A percentile compares a stretch with the other conserved stretches of the same genome.
Evolutionary conservation across 352 stramenopile species (phyloP).

Genomic region (Saprolegnia parasitica): DNA sequence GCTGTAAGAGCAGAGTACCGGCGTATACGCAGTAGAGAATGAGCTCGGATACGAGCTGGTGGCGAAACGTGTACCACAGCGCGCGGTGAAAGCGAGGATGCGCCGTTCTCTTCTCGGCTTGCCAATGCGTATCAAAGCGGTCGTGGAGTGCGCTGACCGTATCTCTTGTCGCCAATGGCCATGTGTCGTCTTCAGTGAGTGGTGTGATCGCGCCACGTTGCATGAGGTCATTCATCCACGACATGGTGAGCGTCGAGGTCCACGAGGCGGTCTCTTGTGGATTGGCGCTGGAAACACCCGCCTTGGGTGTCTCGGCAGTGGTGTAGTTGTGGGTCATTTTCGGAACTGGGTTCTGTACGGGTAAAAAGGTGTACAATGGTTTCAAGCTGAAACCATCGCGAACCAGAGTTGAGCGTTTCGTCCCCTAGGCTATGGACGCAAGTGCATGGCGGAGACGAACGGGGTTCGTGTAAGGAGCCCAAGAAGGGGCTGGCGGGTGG

Average conservation of each 20-base stretch:
- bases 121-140: constrained; percentile 43
- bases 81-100: constrained; percentile 38
- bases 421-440: no score
- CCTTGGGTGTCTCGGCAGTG: neutral
- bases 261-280: constrained; percentile 38
- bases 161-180: constrained; percentile 39
- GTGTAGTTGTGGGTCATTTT: no score
- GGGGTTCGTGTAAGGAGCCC: no score
- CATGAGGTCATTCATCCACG: constrained; percentile 50
- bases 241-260: constrained; percentile 46
- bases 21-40: constrained; percentile 36
- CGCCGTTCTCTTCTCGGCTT: constrained; percentile 21
- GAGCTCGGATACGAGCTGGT: constrained; percentile 36
- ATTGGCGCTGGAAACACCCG: constrained; percentile 26
- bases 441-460: no score
- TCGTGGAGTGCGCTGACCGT: constrained; percentile 35
- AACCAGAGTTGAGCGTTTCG: no score
- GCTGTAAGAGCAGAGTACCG: constrained; percentile 39
- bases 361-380: no score
- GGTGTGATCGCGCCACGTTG: constrained; percentile 33
- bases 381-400: no score
- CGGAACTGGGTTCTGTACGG: no score
- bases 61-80: constrained; percentile 41
- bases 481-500: no score
- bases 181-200: constrained; percentile 39